Evolutionary conservation across 2,329 filamentous ascomycete species (phyloP), one percentile per base, ranked within the genome.

Genomic region (Epichloe sibirici): DNA sequence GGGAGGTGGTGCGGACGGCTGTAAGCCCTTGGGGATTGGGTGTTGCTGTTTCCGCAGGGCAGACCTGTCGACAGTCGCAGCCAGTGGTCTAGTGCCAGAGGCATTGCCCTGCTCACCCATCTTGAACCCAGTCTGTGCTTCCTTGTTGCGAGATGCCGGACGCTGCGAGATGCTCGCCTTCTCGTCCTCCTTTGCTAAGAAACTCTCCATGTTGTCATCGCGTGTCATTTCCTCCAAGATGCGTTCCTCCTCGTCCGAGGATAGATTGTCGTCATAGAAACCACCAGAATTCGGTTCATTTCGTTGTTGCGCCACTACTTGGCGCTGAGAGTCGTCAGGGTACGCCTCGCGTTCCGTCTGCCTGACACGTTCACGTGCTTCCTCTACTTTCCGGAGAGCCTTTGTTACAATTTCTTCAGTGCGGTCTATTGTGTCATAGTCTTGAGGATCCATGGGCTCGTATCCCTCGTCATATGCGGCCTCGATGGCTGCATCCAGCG

Each of bases 391-490:
- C 42, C 79, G 75, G 59, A 83, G 71, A 3, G 81, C 78, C 56
- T 78, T 79, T 0, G 72, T 74, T 8, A 78, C 72, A 23, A 74
- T 67, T 34, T 77, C 67, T 13, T 72, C 67, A 46, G 72, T 66
- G 38, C 69, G 62, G 25, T 66, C 63, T 45, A 69, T 63, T 53
- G 57, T 34, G 7, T 55, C 57, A n/a, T 64, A 58, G n/a, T 74
- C 68, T 25, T 72, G 70, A 6, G 75, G 67, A 17, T 76, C 75
- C 65, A 79, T 81, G 4, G 86, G 86, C 63, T 95, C 90, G 57
- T 89, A 87, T 0, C 88, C 88, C 57, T 96, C 90, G 65, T 95
- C 86, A 66, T 97, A 98, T 5, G 91, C 93, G 49, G 91, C 91
- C 67, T 97, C 93, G 8, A 97, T 90, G 13, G 93, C 93, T 25